Percentiles rank a stretch among this genome's conserved stretches.
phyloP scores from a whole-genome alignment of 371 early-diverging fungal species.

The Apophysomyces elegans region DNA sequence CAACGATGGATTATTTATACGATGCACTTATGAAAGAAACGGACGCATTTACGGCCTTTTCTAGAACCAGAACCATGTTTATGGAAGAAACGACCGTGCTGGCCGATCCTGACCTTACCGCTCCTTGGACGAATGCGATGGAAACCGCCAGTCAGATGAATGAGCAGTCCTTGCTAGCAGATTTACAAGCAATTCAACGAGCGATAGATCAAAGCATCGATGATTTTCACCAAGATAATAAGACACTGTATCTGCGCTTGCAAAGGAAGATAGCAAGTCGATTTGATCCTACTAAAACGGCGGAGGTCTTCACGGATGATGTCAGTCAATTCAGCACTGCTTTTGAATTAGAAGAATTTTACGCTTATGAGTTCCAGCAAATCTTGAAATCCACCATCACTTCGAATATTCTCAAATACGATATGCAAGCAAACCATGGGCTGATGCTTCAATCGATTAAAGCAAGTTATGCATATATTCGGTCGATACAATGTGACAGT shows the following conservation, averaged over 20 bases:
- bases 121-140: constrained; percentile 29
- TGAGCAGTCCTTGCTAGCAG: constrained; percentile 21
- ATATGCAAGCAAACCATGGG: constrained; percentile 16
- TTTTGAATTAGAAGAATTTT: constrained; percentile 43
- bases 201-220: constrained; percentile 16
- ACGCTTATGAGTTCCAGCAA: constrained; percentile 26
- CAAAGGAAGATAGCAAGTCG: constrained; percentile 24
- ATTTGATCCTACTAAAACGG: constrained; percentile 25
- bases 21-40: constrained; percentile 34
- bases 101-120: constrained; percentile 32
- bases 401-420: constrained; percentile 19
- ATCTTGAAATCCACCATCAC: background rate
- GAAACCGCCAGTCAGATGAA: constrained; percentile 21
- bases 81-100: constrained; percentile 28
- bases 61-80: constrained; percentile 32
- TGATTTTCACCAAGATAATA: constrained; percentile 17
- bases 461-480: constrained; percentile 34
- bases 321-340: constrained; percentile 23
- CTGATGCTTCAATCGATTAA: constrained; percentile 19
- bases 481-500: constrained; percentile 18
- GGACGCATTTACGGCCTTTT: constrained; percentile 32
- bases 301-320: constrained; percentile 12
- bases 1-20: constrained; percentile 45
- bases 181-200: constrained; percentile 25
- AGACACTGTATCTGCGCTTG: constrained; percentile 14